phyloP scores from a whole-genome alignment of 805 yeast species.

The Metschnikowia orientalis region DNA sequence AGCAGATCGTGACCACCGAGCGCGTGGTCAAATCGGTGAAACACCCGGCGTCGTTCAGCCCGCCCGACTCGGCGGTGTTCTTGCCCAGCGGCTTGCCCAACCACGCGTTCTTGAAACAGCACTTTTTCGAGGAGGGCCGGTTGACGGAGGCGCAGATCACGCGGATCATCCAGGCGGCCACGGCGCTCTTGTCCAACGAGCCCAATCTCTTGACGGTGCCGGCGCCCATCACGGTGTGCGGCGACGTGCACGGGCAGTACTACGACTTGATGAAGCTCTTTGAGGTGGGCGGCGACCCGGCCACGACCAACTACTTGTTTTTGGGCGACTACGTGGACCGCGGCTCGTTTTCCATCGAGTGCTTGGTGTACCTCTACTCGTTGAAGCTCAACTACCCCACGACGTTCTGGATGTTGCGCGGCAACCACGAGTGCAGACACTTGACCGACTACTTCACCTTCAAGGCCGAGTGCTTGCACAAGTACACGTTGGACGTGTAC shows the following conservation, averaged over 20 bases:
- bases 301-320: conserved; percentile 69
- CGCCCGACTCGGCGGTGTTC: conserved; percentile 68
- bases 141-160: conserved; percentile 66
- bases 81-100: conserved; percentile 63
- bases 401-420: conserved; percentile 78
- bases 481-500: conserved; percentile 63
- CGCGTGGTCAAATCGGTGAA: conserved; percentile 54
- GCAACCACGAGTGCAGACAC: conserved; percentile 94
- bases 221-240: conserved; percentile 94
- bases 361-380: conserved; percentile 69
- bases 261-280: conserved; percentile 85
- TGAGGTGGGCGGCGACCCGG: conserved; percentile 91
- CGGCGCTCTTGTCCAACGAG: conserved; percentile 58
- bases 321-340: conserved; percentile 95
- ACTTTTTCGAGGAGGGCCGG: conserved; percentile 78
- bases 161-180: conserved; percentile 61
- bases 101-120: conserved; percentile 63
- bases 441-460: conserved; percentile 92
- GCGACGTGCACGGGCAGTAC: conserved; percentile 96
- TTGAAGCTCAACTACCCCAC: conserved; percentile 72
- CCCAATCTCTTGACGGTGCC: conserved; percentile 78
- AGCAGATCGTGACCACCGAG: conserved; percentile 49
- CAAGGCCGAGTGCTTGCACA: conserved; percentile 83
- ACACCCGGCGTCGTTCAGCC: conserved; percentile 62
- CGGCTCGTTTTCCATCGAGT: conserved; percentile 86